Evolutionary conservation across 2,329 filamentous ascomycete species (phyloP), one percentile per base, ranked within the genome.

Genomic region (Cercospora nicotianae): DNA sequence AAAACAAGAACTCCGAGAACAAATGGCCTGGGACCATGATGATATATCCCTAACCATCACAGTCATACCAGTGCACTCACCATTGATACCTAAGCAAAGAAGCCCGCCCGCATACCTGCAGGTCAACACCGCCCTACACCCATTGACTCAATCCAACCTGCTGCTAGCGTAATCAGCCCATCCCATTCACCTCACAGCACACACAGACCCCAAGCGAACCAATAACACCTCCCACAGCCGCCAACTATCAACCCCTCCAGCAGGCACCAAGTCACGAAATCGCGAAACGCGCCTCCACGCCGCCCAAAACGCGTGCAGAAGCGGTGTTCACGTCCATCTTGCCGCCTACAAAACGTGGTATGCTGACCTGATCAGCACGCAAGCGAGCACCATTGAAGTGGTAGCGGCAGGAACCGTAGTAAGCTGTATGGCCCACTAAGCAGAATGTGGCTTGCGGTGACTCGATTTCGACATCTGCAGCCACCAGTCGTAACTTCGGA

Each of bases 391-490:
- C 33, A 45, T 48, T 42, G 36, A 51, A 28, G 60, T 51, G 26
- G 23, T 23, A 20, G 60, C 60, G 60, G 60, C 60, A 51, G 39
- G 39, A 48, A 62, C 60, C 60, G 60, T 8, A 26, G 28, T 13
- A 10, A 26, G 36, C 39, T 62, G 20, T 62, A 30, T 62, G 39
- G 60, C 20, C 31, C 16, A 12, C 13, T 48, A 28, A 28, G 20
- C 28, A 45, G 16, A 62, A 28, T 28, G 61, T 55, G 61, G 61
- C 61, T 55, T 63, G 61, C 61, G 61, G 61, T 63, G 61, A 63
- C 61, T 63, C 61, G 45, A 63, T 53, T 63, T 36, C 28, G 31
- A 59, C 55, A 33, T 58, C 12, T 31, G 16, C 55, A 33, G 30
- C 26, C 51, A 26, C 20, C 53, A 30, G 28, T 33, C 55, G 55